Conservation (phyloP, 257 asterid species). For the Gentiana macrophylla region DNA sequence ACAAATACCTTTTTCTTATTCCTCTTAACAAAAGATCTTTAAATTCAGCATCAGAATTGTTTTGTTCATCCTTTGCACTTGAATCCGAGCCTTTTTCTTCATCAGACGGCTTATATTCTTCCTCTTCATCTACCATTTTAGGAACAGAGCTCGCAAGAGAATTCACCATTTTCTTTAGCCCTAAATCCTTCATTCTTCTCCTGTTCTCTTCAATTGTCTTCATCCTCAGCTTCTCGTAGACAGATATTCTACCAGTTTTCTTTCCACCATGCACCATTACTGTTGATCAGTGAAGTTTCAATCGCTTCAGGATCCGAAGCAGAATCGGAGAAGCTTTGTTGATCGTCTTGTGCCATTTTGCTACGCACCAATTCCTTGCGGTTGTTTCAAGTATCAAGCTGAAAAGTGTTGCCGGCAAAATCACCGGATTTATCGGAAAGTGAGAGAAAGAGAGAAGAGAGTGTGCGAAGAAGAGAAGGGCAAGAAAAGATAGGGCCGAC, state of each 20-base stretch:
- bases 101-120: conserved; percentile 61
- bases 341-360: too few species aligned
- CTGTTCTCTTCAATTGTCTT: conserved; percentile 73
- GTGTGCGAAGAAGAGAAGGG: too few species aligned
- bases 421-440: too few species aligned
- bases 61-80: conserved; percentile 33
- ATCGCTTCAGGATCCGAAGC: conserved; percentile 29
- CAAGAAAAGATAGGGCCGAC: too few species aligned
- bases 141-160: conserved; percentile 36
- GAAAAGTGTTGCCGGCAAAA: too few species aligned
- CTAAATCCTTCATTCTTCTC: conserved; percentile 78
- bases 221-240: conserved; percentile 67
- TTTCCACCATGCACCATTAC: not conserved
- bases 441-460: too few species aligned
- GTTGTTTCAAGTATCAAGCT: too few species aligned
- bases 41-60: conserved; percentile 12
- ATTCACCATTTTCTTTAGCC: conserved; percentile 55
- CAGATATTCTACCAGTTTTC: conserved; percentile 13
- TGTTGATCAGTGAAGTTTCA: conserved; percentile 18
- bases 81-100: conserved; percentile 39
- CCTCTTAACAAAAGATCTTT: conserved; percentile 28
- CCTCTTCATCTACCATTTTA: conserved; percentile 52
- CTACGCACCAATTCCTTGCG: too few species aligned
- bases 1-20: conserved; percentile 36
- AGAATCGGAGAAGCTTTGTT: conserved; percentile 6